Percentiles rank a stretch among this genome's conserved stretches.
These are phyloP conservation scores for Xylariaceae sp. DNA, from an alignment of 2,329 filamentous ascomycete species.

Conservation along the genomic window DNA sequence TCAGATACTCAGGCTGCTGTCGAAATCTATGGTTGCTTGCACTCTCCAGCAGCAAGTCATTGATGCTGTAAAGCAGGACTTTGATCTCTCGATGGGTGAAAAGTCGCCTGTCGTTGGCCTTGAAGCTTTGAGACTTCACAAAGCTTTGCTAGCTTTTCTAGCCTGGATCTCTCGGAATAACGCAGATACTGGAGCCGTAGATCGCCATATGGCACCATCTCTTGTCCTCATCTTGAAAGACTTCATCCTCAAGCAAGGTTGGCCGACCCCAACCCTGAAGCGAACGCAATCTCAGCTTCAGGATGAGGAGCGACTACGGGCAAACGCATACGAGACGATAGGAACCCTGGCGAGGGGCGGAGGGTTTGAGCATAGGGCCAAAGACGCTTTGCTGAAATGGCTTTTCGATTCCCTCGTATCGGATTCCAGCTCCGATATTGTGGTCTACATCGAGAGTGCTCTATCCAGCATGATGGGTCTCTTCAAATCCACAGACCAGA, in stretches of 20 bases:
- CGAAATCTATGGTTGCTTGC: slow-evolving; percentile 69
- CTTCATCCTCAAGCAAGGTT: slow-evolving; percentile 75
- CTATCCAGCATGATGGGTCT: slow-evolving; percentile 62
- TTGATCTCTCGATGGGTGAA: slow-evolving; percentile 29
- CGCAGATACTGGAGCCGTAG: slow-evolving; percentile 42
- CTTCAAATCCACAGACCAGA: slow-evolving; percentile 27
- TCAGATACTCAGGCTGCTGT: slow-evolving; percentile 66
- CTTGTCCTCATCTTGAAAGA: slow-evolving; percentile 62
- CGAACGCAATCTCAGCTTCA: slow-evolving; percentile 41
- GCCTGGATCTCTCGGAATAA: slow-evolving; percentile 79
- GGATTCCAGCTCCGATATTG: slow-evolving; percentile 67
- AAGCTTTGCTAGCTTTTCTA: slow-evolving; percentile 77
- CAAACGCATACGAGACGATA: slow-evolving; percentile 83
- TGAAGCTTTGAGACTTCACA: slow-evolving; percentile 72
- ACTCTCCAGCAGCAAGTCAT: slow-evolving; percentile 61
- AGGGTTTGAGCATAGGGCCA: slow-evolving; percentile 43
- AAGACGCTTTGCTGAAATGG: slow-evolving; percentile 58
- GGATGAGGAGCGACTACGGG: slow-evolving; percentile 61
- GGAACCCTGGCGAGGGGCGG: slow-evolving; percentile 68
- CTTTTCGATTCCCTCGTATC: slow-evolving; percentile 76
- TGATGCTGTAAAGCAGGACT: slow-evolving; percentile 62
- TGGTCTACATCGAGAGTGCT: slow-evolving; percentile 83
- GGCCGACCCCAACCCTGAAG: slow-evolving; percentile 53
- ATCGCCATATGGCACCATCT: slow-evolving; percentile 57
- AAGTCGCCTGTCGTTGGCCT: slow-evolving; percentile 46